Base-by-base conservation (phyloP, 2,329 filamentous ascomycete genomes). In the Diaporthe citriasiana region DNA sequence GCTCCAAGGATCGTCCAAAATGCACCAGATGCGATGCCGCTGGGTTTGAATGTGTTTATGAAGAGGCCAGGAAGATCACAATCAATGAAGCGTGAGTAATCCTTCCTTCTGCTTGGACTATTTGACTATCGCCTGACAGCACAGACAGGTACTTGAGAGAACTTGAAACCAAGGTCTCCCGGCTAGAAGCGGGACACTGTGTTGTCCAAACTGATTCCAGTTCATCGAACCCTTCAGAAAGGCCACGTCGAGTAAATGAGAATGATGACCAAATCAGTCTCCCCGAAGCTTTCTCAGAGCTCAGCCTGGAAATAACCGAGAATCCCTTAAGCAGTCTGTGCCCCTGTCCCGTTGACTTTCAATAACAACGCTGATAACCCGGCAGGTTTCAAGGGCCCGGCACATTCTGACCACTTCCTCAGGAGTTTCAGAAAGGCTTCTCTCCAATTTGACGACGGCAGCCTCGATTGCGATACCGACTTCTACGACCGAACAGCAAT, bases 321-420 rank as follows among this genome's bases (percentile, higher is more conserved):
- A 74, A 69, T 50, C 60, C 72, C n/a, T 72, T 71, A 10, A 74
- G 68, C n/a, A 75, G 76, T 74, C 60, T 19, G 72, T 9, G 17
- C n/a, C 3, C 30, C 60, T n/a, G 22, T 6, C 45, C 60, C 9
- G 42, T 19, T 17, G 12, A 25, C 68, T 12, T 30, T 19, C 7
- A 17, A 25, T 12, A 8, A 12, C 13, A 17, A 50, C 22, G 17
- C 66, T 70, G 17, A 72, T 8, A 9, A 3, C 12, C 3, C 22
- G 0, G 17, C 63, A 82, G 81, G 77, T 70, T 83, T 83, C 75
- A 82, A 82, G 72, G 83, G 82, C 9, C 82, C 82, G 0, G 82
- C 82, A 0, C 82, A 83, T 4, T 82, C 84, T 1, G 83, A 85
- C 76, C 81, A 80, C 55, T 83, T 85, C 57, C 78, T 84, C 25